Evolutionary conservation across 305 asterid species (phyloP).

Genomic region (Solanum hybrid): DNA sequence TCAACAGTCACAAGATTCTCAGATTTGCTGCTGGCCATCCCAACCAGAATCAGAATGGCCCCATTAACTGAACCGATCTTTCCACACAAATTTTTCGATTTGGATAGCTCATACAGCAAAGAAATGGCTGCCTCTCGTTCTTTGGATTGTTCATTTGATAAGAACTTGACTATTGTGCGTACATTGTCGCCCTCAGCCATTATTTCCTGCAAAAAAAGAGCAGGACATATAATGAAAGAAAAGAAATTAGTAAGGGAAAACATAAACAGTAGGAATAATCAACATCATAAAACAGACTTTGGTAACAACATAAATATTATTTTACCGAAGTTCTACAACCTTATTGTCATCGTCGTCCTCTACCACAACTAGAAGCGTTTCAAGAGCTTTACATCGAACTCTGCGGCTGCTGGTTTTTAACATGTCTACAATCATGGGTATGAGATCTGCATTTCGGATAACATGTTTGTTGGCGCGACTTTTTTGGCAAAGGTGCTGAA

Average conservation of each 20-base stretch:
- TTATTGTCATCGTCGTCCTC: slow-evolving; percentile 83
- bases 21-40: slow-evolving; percentile 92
- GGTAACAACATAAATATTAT: background rate
- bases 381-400: slow-evolving; percentile 67
- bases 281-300: slow-evolving; percentile 13
- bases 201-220: slow-evolving; percentile 49
- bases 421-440: slow-evolving; percentile 71
- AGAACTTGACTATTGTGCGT: slow-evolving; percentile 76
- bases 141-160: slow-evolving; percentile 64
- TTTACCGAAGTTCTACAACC: slow-evolving; percentile 50
- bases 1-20: slow-evolving; percentile 68
- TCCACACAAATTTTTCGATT: slow-evolving; percentile 57
- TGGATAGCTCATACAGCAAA: slow-evolving; percentile 81
- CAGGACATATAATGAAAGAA: background rate
- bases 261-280: slow-evolving; percentile 7
- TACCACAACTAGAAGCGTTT: slow-evolving; percentile 82
- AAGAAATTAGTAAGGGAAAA: slow-evolving; percentile 5
- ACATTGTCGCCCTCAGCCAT: slow-evolving; percentile 87
- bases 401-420: slow-evolving; percentile 60
- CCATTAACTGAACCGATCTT: slow-evolving; percentile 90
- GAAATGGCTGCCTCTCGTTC: slow-evolving; percentile 93
- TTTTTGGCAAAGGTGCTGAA: slow-evolving; percentile 56
- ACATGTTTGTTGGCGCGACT: slow-evolving; percentile 52
- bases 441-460: slow-evolving; percentile 60
- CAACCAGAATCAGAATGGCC: slow-evolving; percentile 75